phyloP scores from a whole-genome alignment of 805 yeast species.

The Ogataea nitratoaversa region DNA sequence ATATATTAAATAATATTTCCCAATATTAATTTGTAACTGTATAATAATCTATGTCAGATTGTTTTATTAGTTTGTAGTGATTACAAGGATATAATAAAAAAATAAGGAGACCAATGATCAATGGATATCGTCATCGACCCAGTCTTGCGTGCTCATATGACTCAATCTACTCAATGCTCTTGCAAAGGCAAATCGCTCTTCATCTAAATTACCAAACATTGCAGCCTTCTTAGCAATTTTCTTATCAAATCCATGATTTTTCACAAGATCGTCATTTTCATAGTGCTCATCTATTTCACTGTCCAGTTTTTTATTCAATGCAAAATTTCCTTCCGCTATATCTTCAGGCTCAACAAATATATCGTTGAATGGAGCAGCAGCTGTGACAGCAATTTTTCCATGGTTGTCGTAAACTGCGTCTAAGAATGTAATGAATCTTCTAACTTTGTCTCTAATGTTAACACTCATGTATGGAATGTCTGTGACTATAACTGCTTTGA shows the following conservation, averaged over 20 bases:
- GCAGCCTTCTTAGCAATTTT: constrained; percentile 65
- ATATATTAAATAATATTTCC: background rate
- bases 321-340: constrained; percentile 42
- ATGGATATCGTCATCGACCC: constrained; percentile 55
- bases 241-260: constrained; percentile 73
- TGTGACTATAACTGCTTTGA: constrained; percentile 77
- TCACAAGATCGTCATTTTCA: constrained; percentile 59
- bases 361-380: constrained; percentile 78
- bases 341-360: constrained; percentile 82
- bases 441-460: constrained; percentile 73
- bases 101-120: background rate
- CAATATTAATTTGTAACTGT: background rate
- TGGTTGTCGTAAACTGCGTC: constrained; percentile 95
- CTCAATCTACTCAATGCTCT: constrained; percentile 86
- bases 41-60: background rate
- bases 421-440: constrained; percentile 89
- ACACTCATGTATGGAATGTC: constrained; percentile 86
- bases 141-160: constrained; percentile 90
- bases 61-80: no score
- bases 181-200: constrained; percentile 94
- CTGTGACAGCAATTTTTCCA: constrained; percentile 82
- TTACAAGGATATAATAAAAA: no score
- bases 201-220: constrained; percentile 79
- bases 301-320: constrained; percentile 26
- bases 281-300: constrained; percentile 29